phyloP scores from a whole-genome alignment of 2,329 filamentous ascomycete genomes.

The Geosmithia morbida region DNA sequence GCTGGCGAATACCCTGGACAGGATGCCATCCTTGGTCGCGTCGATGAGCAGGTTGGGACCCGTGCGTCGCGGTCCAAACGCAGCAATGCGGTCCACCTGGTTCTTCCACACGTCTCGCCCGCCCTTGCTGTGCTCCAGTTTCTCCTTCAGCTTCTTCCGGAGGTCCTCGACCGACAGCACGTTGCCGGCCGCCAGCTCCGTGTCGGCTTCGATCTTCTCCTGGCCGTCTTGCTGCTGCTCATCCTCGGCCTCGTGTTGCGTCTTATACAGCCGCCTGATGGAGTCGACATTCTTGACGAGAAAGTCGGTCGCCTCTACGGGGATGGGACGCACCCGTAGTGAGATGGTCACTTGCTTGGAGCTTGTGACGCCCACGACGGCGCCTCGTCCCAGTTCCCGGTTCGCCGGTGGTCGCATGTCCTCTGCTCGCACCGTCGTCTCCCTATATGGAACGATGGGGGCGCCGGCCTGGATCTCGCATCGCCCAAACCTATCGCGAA shows the following conservation, averaged over 20 bases:
- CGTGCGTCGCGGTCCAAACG: slow-evolving; percentile 73
- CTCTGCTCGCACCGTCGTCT: slow-evolving; percentile 73
- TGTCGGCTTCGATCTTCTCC: slow-evolving; percentile 34
- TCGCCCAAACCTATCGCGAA: slow-evolving; percentile 80
- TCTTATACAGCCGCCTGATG: slow-evolving; percentile 67
- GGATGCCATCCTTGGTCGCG: slow-evolving; percentile 55
- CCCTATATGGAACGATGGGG: slow-evolving; percentile 89
- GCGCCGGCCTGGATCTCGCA: slow-evolving; percentile 92
- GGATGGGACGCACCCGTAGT: slow-evolving; percentile 66
- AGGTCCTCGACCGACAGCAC: slow-evolving; percentile 63
- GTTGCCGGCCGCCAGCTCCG: slow-evolving; percentile 43
- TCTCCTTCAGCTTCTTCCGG: slow-evolving; percentile 50
- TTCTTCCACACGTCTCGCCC: slow-evolving; percentile 60
- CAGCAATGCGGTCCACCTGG: slow-evolving; percentile 66
- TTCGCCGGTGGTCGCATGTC: slow-evolving; percentile 88
- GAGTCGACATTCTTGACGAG: slow-evolving; percentile 65
- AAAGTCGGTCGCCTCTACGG: slow-evolving; percentile 68
- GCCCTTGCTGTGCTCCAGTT: slow-evolving; percentile 54
- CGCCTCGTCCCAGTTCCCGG: slow-evolving; percentile 74
- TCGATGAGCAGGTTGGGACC: slow-evolving; percentile 89
- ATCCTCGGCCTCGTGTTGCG: slow-evolving; percentile 27
- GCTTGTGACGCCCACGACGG: slow-evolving; percentile 58
- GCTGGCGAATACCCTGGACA: slow-evolving; percentile 62
- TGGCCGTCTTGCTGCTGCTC: slow-evolving; percentile 19
- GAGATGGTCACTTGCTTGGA: slow-evolving; percentile 76